Conservation (phyloP, 2,329 filamentous ascomycete species). For the Talaromyces islandicus region DNA sequence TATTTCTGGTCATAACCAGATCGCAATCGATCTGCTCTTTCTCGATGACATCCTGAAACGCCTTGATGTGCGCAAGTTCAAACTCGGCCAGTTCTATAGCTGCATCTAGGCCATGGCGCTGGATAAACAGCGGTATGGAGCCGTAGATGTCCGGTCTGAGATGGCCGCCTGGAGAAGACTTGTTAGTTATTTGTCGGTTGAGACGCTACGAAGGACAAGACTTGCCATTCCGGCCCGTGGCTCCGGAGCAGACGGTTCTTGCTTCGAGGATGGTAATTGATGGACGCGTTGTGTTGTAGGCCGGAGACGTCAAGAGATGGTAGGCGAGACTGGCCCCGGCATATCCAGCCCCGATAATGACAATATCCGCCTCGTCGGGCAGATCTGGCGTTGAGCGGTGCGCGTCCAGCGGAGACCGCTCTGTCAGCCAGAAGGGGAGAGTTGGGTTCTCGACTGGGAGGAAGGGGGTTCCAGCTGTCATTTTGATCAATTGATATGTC, state of each 20-base stretch:
- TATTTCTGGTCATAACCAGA: slow-evolving; percentile 35
- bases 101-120: slow-evolving; percentile 30
- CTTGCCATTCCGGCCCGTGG: slow-evolving; percentile 40
- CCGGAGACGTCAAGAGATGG: slow-evolving; percentile 27
- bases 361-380: slow-evolving; percentile 38
- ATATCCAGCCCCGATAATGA: slow-evolving; percentile 45
- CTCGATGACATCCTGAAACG: slow-evolving; percentile 35
- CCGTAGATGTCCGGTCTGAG: slow-evolving; percentile 39
- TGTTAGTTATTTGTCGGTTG: neutral
- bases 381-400: slow-evolving; percentile 35
- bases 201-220: neutral
- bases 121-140: slow-evolving; percentile 31
- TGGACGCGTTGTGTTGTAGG: neutral
- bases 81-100: slow-evolving; percentile 37
- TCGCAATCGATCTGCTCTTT: slow-evolving; percentile 43
- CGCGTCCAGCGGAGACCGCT: slow-evolving; percentile 34
- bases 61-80: slow-evolving; percentile 36
- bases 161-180: slow-evolving; percentile 28
- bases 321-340: slow-evolving; percentile 41
- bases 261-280: slow-evolving; percentile 13
- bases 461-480: neutral
- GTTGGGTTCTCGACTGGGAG: slow-evolving; percentile 10
- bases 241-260: slow-evolving; percentile 27
- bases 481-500: neutral
- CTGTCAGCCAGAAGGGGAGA: slow-evolving; percentile 37